Base-by-base conservation (phyloP, 306 rosid genomes). In the Luffa acutangula region DNA sequence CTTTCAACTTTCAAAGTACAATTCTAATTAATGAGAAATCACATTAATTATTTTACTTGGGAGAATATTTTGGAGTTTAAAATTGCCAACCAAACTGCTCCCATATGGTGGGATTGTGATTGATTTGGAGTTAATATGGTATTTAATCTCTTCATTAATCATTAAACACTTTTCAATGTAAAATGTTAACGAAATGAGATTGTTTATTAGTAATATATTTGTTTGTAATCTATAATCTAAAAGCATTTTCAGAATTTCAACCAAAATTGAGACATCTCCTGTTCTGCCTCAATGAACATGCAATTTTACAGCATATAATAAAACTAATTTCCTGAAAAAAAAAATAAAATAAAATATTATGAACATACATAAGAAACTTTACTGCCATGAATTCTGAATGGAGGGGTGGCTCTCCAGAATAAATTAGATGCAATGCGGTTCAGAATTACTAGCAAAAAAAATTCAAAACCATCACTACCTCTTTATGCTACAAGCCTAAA, bases 81-180 rank as follows among this genome's bases (percentile, higher is more conserved):
- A 75, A 81, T 78, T 83, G 89, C 93, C 96, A 90, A 90, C 91
- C 97, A 88, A 85, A 82, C 89, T 82, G 86, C 83, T 20, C 62
- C 86, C 97, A 92, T 90, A 97, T 92, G 93, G 89, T 13, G 37
- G 37, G 93, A 89, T 84, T 84, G 87, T 83, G 89, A 92, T 86
- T 76, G 89, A 83, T 90, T 85, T 87, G 97, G 97, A 94, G 79
- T 89, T 88, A 87, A 88, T 85, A 78, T 81, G 80, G 82, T 89
- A 87, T 58, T 87, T 51, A 10, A 49, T 48, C 21, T 51, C 39
- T 12, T 57, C 12, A 57, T n/a, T 21, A 21, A 58, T 54, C 60
- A 20, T 20, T 20, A 58, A 20, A 58, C 4, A 58, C 64, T 20
- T 58, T 7, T 58, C 33, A 20, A 58, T 9, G 4, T 0, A 20